Evolutionary conservation across 306 rosid genomes (phyloP).

Genomic region (Nissolia schottii): DNA sequence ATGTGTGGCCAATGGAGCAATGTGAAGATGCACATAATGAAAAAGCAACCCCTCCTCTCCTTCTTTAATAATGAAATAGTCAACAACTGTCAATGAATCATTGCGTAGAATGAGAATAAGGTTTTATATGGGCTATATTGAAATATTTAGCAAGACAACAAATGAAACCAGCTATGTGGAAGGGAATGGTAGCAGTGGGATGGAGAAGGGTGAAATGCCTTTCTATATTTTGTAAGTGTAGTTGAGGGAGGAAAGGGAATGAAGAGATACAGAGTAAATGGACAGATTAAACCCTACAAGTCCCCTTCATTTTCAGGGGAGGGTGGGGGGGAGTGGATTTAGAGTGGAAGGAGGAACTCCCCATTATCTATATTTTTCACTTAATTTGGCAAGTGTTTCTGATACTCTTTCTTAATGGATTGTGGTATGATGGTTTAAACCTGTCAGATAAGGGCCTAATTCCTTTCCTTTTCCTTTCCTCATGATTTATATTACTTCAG

Average conservation of each 20-base stretch:
- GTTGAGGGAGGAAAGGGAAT: no score
- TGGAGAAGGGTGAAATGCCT: not conserved
- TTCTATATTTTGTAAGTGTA: no score
- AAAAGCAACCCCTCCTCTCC: not conserved
- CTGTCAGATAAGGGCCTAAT: not conserved
- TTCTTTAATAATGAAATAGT: not conserved
- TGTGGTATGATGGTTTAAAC: not conserved
- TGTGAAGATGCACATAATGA: not conserved
- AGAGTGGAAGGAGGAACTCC: not conserved
- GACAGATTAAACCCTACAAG: no score
- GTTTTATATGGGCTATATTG: not conserved
- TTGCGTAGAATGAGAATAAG: not conserved
- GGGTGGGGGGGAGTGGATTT: not conserved
- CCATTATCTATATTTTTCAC: not conserved
- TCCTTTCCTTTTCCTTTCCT: not conserved
- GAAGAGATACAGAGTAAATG: no score
- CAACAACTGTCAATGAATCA: not conserved
- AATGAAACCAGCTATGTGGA: not conserved
- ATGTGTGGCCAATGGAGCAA: not conserved
- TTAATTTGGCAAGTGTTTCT: not conserved
- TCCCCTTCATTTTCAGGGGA: not conserved
- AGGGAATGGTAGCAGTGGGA: constrained; percentile 4
- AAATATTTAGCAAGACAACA: not conserved
- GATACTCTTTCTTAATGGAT: not conserved
- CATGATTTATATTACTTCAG: not conserved